phyloP scores from a whole-genome alignment of 2,329 filamentous ascomycete genomes.

The Trichoderma brevicompactum region DNA sequence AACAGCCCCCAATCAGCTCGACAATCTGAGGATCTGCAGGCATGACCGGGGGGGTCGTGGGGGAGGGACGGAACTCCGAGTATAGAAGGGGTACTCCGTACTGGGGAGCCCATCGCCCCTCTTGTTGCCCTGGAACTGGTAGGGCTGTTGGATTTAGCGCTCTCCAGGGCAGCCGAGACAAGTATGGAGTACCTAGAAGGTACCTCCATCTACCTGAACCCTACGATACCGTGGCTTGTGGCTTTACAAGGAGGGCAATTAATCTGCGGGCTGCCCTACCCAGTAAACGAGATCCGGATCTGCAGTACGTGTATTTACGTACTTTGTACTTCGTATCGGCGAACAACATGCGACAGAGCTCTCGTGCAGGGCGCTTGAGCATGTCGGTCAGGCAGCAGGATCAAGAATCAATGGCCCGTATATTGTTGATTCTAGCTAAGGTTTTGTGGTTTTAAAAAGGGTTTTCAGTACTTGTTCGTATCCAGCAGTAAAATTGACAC shows the following conservation, averaged over 20 bases:
- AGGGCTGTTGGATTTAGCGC: too few species aligned
- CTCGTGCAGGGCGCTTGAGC: background rate
- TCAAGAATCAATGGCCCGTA: conserved; percentile 11
- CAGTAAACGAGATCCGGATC: background rate
- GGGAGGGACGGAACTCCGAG: too few species aligned
- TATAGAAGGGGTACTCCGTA: too few species aligned
- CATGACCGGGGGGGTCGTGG: too few species aligned
- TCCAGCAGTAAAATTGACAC: background rate
- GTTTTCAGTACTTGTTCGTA: background rate
- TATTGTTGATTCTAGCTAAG: conserved; percentile 10
- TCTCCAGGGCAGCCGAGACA: too few species aligned
- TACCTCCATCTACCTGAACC: too few species aligned
- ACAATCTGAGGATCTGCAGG: conserved; percentile 10
- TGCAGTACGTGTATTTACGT: conserved; percentile 11
- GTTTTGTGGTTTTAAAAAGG: background rate
- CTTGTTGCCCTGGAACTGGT: too few species aligned
- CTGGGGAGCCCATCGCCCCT: too few species aligned
- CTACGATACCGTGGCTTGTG: too few species aligned
- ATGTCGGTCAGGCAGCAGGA: background rate
- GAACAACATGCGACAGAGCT: background rate
- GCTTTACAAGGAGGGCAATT: background rate
- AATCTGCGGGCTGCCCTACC: background rate
- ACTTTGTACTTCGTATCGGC: background rate
- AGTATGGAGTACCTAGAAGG: too few species aligned
- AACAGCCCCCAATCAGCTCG: background rate